Evolutionary conservation across 139 green algal genomes (phyloP).

Genomic region (Chlamydomonas sphaeroides): DNA sequence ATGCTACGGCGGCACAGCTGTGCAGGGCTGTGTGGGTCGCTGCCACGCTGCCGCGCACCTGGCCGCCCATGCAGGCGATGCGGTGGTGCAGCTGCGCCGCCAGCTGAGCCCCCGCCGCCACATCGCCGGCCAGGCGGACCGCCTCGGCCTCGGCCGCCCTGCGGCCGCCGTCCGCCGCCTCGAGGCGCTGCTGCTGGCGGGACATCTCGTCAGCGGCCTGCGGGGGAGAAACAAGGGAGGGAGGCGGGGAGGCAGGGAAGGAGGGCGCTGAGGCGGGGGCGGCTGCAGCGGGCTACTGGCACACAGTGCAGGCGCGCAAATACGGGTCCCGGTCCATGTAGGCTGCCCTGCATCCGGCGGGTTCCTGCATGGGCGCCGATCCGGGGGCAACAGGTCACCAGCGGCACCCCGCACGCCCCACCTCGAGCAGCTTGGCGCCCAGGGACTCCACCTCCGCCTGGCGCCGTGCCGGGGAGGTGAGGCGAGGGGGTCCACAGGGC

Average conservation of each 20-base stretch:
- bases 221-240: neutral
- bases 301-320: no score
- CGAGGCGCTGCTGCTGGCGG: neutral
- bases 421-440: conserved; percentile 28
- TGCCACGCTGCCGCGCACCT: no score
- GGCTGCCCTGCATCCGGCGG: no score
- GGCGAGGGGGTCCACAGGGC: no score
- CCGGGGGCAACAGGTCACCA: no score
- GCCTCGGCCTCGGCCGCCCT: neutral
- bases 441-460: conserved; percentile 34
- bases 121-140: neutral
- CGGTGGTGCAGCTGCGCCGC: conserved; percentile 21
- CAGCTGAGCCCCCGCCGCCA: neutral
- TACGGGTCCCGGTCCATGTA: no score
- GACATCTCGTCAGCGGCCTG: conserved; percentile 28
- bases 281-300: neutral
- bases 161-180: neutral
- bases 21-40: no score
- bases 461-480: no score
- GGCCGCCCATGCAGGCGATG: conserved; percentile 24
- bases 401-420: neutral
- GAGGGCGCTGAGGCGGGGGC: neutral
- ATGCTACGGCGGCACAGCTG: no score
- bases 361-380: no score
- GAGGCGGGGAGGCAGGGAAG: neutral